Evolutionary conservation across 2,329 filamentous ascomycete species (phyloP).

Genomic region (Aureobasidium pullulans): DNA sequence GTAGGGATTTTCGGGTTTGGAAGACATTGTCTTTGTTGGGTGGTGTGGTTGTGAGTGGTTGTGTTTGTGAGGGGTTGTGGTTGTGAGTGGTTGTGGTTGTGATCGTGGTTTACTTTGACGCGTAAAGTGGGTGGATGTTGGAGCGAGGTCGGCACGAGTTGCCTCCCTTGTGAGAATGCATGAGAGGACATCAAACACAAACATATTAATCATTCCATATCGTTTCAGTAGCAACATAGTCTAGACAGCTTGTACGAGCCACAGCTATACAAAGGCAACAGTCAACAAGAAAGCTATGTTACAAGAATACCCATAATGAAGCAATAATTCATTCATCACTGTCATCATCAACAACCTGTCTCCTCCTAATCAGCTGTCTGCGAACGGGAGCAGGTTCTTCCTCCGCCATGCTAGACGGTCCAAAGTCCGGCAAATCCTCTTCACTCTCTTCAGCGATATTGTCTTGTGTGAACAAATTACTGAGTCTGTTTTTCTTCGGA

Average conservation of each 20-base stretch:
- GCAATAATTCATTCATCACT: slow-evolving; percentile 13
- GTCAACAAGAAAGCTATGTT: neutral
- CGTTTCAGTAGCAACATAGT: too few species aligned
- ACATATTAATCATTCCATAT: neutral
- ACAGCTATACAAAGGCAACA: neutral
- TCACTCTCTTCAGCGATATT: slow-evolving; percentile 14
- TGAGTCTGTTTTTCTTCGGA: slow-evolving; percentile 4
- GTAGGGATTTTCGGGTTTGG: too few species aligned
- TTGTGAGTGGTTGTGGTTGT: too few species aligned
- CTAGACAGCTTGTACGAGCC: neutral
- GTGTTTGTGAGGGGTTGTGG: too few species aligned
- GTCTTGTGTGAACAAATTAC: slow-evolving; percentile 12
- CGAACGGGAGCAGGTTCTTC: neutral
- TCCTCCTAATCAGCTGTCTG: neutral
- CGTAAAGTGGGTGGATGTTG: neutral
- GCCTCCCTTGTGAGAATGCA: neutral
- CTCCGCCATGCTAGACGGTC: neutral
- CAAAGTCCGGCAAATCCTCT: slow-evolving; percentile 11
- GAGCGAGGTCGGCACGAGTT: neutral
- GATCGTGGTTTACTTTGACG: neutral
- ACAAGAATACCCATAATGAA: neutral
- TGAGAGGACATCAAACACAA: neutral
- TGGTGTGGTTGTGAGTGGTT: too few species aligned
- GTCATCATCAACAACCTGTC: slow-evolving; percentile 15
- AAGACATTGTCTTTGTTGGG: too few species aligned